Conservation (phyloP, 2,329 filamentous ascomycete species). For the Apiospora kogelbergensis region DNA sequence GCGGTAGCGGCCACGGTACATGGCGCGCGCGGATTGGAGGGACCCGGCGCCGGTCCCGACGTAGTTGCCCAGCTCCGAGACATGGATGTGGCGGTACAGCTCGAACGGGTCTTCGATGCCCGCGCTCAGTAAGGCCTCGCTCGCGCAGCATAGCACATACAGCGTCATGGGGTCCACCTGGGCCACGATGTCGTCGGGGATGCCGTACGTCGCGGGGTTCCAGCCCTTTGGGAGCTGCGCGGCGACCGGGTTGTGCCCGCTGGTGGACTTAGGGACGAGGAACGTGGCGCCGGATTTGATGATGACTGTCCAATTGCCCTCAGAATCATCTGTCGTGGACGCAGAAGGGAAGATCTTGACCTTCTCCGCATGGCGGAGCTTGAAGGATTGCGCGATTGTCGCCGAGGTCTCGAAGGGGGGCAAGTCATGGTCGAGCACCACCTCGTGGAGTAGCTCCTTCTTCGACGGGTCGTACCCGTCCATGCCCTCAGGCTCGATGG, state of each 20-base stretch:
- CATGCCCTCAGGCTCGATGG: conserved; percentile 92
- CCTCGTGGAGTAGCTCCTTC: conserved; percentile 97
- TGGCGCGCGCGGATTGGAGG: conserved; percentile 83
- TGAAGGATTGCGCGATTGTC: conserved; percentile 87
- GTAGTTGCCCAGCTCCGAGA: conserved; percentile 97
- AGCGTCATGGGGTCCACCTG: conserved; percentile 96
- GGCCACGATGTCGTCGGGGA: conserved; percentile 94
- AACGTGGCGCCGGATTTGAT: conserved; percentile 93
- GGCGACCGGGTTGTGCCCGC: conserved; percentile 94
- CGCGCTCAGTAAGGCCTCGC: conserved; percentile 82
- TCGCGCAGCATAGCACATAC: conserved; percentile 90
- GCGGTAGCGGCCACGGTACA: conserved; percentile 98
- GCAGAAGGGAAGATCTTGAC: conserved; percentile 59
- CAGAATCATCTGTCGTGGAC: conserved; percentile 70
- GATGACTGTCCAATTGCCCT: conserved; percentile 87
- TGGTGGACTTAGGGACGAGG: conserved; percentile 92
- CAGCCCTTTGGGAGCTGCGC: conserved; percentile 96
- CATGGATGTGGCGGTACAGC: conserved; percentile 99
- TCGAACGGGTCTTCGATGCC: conserved; percentile 99
- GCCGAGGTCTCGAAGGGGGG: conserved; percentile 79
- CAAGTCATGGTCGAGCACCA: conserved; percentile 49
- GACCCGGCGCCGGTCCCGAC: conserved; percentile 98
- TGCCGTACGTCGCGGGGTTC: conserved; percentile 93
- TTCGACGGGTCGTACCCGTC: conserved; percentile 88
- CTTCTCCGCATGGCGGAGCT: conserved; percentile 93